These are phyloP conservation scores for Nakazawaea populi DNA, from an alignment of 805 yeast genomes.

Conservation along the genomic window DNA sequence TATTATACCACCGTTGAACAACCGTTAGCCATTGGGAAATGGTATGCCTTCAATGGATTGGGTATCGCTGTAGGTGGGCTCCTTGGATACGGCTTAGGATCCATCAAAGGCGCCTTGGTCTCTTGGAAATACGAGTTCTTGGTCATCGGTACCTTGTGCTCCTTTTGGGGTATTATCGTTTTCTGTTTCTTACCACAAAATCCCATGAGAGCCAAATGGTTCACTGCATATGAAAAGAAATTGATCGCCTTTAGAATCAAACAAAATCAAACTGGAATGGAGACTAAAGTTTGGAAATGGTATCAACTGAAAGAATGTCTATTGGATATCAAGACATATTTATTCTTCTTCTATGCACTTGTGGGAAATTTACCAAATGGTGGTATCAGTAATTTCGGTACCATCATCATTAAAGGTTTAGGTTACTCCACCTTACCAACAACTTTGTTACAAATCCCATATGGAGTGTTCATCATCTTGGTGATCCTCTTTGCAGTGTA, in stretches of 20 bases:
- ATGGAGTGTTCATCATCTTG: slow-evolving; percentile 8
- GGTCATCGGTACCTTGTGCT: slow-evolving; percentile 7
- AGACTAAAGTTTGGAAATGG: slow-evolving; percentile 21
- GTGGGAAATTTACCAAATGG: slow-evolving; percentile 15
- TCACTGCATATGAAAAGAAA: slow-evolving; percentile 14
- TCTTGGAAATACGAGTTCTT: slow-evolving; percentile 11
- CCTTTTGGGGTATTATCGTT: slow-evolving; percentile 10
- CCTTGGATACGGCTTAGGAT: slow-evolving; percentile 7
- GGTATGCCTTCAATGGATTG: slow-evolving; percentile 49
- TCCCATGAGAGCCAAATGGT: slow-evolving; percentile 20
- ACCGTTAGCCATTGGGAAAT: slow-evolving; percentile 44
- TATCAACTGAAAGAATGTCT: slow-evolving; percentile 21
- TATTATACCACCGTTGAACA: slow-evolving; percentile 53
- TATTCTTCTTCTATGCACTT: slow-evolving; percentile 12
- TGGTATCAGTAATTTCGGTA: slow-evolving; percentile 16
- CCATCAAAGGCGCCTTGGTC: slow-evolving; percentile 6
- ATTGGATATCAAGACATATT: slow-evolving; percentile 19
- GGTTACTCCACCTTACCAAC: slow-evolving; percentile 8
- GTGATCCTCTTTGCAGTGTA: neutral
- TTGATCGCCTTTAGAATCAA: slow-evolving; percentile 23
- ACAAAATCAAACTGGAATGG: slow-evolving; percentile 24
- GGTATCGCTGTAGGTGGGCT: slow-evolving; percentile 8
- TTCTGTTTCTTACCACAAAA: slow-evolving; percentile 19
- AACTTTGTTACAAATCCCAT: slow-evolving; percentile 10
- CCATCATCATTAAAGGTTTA: slow-evolving; percentile 14